phyloP scores from a whole-genome alignment of 169 alveolate genomes.

The Perkinsus olseni region DNA sequence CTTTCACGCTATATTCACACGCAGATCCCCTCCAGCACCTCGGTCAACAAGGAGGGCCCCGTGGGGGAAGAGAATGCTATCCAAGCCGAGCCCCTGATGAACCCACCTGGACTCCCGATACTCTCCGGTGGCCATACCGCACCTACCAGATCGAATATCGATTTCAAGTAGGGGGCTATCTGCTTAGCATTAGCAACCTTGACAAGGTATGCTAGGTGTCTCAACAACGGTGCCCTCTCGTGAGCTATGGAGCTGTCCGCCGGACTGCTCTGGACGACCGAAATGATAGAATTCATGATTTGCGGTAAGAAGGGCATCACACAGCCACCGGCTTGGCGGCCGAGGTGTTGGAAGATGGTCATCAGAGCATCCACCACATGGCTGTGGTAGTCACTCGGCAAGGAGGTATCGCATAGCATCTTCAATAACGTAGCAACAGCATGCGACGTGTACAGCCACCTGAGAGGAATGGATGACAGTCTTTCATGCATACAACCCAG shows the following conservation, averaged over 20 bases:
- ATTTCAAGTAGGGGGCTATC: not conserved
- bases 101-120: not conserved
- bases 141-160: not conserved
- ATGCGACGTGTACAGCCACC: not conserved
- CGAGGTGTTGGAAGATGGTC: not conserved
- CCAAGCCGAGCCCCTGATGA: no score
- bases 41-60: not conserved
- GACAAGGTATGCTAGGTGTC: not conserved
- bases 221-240: not conserved
- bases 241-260: not conserved
- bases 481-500: not conserved
- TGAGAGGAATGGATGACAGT: not conserved
- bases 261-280: not conserved
- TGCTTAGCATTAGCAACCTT: not conserved
- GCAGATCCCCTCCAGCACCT: no score
- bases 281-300: not conserved
- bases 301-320: not conserved
- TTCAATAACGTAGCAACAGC: not conserved
- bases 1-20: no score
- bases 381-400: not conserved
- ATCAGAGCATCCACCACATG: not conserved
- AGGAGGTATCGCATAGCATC: not conserved
- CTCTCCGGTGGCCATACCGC: not conserved
- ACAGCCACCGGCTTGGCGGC: not conserved
- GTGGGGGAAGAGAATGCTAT: no score